Conservation (phyloP, 768 basidiomycete genomes). For the Termitomyces sp. region DNA sequence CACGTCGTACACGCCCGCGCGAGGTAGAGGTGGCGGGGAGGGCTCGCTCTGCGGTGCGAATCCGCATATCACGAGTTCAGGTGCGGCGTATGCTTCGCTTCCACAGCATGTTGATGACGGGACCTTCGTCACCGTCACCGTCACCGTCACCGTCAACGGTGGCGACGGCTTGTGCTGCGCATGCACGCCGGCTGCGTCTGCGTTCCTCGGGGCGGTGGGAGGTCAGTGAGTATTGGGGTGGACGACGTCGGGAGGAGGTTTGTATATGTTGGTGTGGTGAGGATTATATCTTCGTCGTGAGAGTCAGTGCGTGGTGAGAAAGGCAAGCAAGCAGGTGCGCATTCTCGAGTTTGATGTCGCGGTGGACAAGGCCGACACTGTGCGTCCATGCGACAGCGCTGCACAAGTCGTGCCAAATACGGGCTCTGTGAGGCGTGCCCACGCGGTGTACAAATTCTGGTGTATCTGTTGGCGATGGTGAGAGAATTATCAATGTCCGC, state of each 20-base stretch:
- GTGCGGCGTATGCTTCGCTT: slow-evolving; percentile 84
- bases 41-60: slow-evolving; percentile 5
- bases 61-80: slow-evolving; percentile 53
- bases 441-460: slow-evolving; percentile 26
- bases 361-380: slow-evolving; percentile 76
- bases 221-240: slow-evolving; percentile 24
- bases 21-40: neutral
- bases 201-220: slow-evolving; percentile 21
- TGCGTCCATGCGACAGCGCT: slow-evolving; percentile 87
- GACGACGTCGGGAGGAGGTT: slow-evolving; percentile 20
- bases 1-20: slow-evolving; percentile 65
- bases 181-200: neutral
- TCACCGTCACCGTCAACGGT: slow-evolving; percentile 12
- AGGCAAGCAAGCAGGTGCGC: neutral
- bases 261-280: slow-evolving; percentile 41
- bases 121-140: slow-evolving; percentile 19
- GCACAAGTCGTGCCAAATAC: slow-evolving; percentile 76
- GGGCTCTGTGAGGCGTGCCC: slow-evolving; percentile 32
- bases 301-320: too few species aligned
- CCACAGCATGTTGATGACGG: slow-evolving; percentile 75
- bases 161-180: neutral
- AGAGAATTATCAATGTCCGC: neutral
- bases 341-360: slow-evolving; percentile 87
- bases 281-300: slow-evolving; percentile 56
- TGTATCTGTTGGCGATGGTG: slow-evolving; percentile 8